Conservation (phyloP, 2,329 filamentous ascomycete genomes). For the Ophiocordyceps sinensis region DNA sequence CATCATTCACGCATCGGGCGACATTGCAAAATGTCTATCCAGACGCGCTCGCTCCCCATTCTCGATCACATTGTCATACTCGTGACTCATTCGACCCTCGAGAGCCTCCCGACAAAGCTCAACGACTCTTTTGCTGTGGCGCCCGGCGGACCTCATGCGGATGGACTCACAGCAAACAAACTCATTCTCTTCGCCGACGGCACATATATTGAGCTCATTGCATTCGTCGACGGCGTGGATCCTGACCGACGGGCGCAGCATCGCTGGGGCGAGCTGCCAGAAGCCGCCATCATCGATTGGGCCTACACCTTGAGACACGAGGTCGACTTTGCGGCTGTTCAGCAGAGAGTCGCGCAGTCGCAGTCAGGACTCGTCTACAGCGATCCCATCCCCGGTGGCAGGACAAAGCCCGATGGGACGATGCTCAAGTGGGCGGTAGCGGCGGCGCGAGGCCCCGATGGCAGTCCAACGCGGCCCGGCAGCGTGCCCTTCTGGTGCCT, state of each 20-base stretch:
- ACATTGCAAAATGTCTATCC: conserved; percentile 2
- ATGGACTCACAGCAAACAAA: conserved; percentile 44
- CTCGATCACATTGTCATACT: conserved; percentile 54
- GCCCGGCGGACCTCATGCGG: conserved; percentile 46
- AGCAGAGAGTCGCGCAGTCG: conserved; percentile 17
- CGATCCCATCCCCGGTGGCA: conserved; percentile 34
- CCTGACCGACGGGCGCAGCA: conserved; percentile 29
- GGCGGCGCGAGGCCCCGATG: conserved; percentile 16
- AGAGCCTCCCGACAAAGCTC: conserved; percentile 33
- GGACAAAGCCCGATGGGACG: conserved; percentile 38
- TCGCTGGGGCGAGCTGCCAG: conserved; percentile 40
- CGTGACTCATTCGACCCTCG: conserved; percentile 34
- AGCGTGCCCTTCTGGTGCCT: conserved; percentile 51
- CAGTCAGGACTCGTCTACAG: conserved; percentile 27
- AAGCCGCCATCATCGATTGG: conserved; percentile 43
- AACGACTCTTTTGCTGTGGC: conserved; percentile 40
- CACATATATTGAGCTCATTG: conserved; percentile 52
- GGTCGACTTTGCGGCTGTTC: conserved; percentile 22
- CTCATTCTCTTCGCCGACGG: conserved; percentile 50
- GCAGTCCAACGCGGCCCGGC: conserved; percentile 24
- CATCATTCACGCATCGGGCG: too few relatives aligned
- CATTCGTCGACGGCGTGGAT: conserved; percentile 35
- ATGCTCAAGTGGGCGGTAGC: conserved; percentile 46
- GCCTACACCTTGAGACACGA: conserved; percentile 32
- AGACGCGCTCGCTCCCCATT: conserved; percentile 10